Percentiles rank a stretch among this genome's conserved stretches.
These are phyloP conservation scores for Fusarium sp. DNA, from an alignment of 2,329 filamentous ascomycete genomes.

Conservation along the genomic window DNA sequence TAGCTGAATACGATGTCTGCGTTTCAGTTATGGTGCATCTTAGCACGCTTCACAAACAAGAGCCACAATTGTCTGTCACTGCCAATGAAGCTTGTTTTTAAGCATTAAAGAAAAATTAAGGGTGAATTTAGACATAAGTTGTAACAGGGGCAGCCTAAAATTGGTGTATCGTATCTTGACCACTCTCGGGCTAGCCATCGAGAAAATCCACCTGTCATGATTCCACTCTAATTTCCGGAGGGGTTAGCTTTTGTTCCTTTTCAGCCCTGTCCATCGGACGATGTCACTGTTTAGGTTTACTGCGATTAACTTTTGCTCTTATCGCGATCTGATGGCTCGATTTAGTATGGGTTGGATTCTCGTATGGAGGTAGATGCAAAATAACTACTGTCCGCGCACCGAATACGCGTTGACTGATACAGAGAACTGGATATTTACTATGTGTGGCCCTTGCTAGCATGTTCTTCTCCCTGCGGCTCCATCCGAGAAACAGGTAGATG, in stretches of 20 bases:
- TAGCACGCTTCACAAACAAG: neutral
- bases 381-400: neutral
- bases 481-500: neutral
- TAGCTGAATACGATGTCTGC: neutral
- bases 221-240: conserved; percentile 27
- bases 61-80: neutral
- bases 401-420: neutral
- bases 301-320: neutral
- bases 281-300: neutral
- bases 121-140: neutral
- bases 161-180: neutral
- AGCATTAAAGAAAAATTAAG: neutral
- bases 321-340: neutral
- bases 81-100: conserved; percentile 30
- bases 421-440: neutral
- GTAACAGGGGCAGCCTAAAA: neutral
- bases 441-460: neutral
- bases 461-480: neutral
- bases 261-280: conserved; percentile 5
- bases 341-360: neutral
- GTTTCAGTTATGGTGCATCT: neutral
- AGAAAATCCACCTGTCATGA: neutral
- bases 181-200: neutral
- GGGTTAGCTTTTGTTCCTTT: neutral
- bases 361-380: neutral